Conservation (phyloP, 345 rosid genomes). For the Eucalyptus rudis region DNA sequence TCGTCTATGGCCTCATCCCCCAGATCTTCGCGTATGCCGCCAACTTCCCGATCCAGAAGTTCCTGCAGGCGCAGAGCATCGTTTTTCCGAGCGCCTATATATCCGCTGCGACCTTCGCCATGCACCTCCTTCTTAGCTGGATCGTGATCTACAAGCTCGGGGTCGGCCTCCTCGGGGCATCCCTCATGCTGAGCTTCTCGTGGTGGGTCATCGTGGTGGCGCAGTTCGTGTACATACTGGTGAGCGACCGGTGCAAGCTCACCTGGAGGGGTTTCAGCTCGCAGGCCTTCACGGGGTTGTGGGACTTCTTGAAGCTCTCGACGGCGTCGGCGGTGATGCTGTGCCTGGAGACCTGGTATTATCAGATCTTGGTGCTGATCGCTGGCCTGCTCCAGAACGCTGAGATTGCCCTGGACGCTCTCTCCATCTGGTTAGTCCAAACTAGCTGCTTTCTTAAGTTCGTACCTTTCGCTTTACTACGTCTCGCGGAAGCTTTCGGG, state of each 20-base stretch:
- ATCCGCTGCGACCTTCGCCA: constrained; percentile 21
- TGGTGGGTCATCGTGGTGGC: constrained; percentile 51
- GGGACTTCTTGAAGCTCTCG: constrained; percentile 41
- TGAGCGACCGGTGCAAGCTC: constrained; percentile 20
- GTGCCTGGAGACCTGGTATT: constrained; percentile 50
- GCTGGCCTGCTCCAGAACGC: constrained; percentile 53
- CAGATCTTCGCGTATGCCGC: constrained; percentile 56
- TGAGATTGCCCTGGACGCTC: constrained; percentile 45
- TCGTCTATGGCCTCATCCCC: constrained; percentile 55
- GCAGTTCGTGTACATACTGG: constrained; percentile 38
- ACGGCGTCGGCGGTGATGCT: constrained; percentile 57
- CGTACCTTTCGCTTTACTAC: neutral
- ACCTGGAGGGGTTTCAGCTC: constrained; percentile 47
- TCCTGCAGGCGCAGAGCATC: constrained; percentile 56
- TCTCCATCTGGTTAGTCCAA: constrained; percentile 31
- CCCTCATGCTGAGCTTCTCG: constrained; percentile 32
- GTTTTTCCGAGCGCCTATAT: constrained; percentile 60
- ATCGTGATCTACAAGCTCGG: constrained; percentile 23
- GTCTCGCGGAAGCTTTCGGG: neutral
- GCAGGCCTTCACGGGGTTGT: constrained; percentile 37
- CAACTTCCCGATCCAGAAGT: constrained; percentile 62
- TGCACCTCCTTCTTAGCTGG: constrained; percentile 44
- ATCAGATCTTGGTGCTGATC: constrained; percentile 41
- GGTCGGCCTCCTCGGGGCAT: constrained; percentile 32
- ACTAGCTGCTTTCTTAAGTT: neutral